Percentiles rank a stretch among this genome's conserved stretches.
Conservation (phyloP, 202 grass and related monocot genomes). For the Eragrostis tef region DNA sequence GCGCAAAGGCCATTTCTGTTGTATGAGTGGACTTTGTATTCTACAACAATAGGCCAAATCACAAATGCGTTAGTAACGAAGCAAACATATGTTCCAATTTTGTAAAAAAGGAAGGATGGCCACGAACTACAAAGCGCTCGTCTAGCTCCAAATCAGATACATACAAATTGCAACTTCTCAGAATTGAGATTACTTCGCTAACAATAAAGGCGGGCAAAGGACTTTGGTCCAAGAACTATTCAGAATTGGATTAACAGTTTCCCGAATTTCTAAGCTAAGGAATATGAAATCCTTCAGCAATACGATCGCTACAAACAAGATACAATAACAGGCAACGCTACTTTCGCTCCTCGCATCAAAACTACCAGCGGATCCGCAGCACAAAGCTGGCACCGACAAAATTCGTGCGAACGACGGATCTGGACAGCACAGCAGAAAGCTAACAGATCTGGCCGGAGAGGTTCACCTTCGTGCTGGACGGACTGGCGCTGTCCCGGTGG, state of each 20-base stretch:
- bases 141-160: background rate
- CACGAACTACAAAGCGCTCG: background rate
- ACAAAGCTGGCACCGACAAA: background rate
- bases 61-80: background rate
- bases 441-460: background rate
- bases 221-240: background rate
- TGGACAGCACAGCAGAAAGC: background rate
- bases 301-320: background rate
- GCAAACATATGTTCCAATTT: background rate
- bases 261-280: background rate
- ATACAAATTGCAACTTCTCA: too few species aligned
- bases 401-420: background rate
- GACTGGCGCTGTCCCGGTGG: slow-evolving; percentile 81
- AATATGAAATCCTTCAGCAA: background rate
- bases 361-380: background rate
- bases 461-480: slow-evolving; percentile 89
- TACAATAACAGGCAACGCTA: background rate
- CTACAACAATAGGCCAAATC: slow-evolving; percentile 48
- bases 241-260: background rate
- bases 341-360: background rate
- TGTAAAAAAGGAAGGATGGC: background rate
- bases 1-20: slow-evolving; percentile 85
- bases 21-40: slow-evolving; percentile 97
- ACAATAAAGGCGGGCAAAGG: too few species aligned
- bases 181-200: too few species aligned